Conservation (phyloP, 2,329 filamentous ascomycete genomes). For the Trichoderma oligosporum region DNA sequence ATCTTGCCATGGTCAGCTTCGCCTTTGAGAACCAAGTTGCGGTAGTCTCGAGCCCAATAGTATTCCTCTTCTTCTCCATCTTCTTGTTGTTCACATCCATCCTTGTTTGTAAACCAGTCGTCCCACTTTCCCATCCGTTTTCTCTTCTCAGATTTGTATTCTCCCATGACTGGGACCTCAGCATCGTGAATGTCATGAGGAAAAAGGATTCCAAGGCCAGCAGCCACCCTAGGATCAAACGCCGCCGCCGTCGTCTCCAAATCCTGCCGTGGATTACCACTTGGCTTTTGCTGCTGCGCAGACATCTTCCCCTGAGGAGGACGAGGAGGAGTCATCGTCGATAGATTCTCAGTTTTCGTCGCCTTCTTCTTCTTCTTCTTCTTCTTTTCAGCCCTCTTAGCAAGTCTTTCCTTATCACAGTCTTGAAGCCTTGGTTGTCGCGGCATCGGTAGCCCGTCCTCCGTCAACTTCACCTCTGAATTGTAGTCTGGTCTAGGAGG, state of each 20-base stretch:
- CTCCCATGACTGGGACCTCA: not conserved
- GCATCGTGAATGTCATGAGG: not conserved
- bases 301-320: not conserved
- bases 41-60: not conserved
- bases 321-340: too few relatives aligned
- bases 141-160: not conserved
- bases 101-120: not conserved
- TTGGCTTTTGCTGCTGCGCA: not conserved
- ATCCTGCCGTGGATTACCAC: too few relatives aligned
- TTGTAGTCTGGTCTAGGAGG: not conserved
- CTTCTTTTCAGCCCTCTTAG: not conserved
- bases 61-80: not conserved
- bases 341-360: too few relatives aligned
- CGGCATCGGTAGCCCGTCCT: constrained; percentile 10
- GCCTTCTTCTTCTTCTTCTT: not conserved
- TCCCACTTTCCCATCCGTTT: not conserved
- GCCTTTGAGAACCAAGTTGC: not conserved
- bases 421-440: not conserved
- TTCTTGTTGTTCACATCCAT: not conserved
- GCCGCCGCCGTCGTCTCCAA: not conserved
- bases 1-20: too few relatives aligned
- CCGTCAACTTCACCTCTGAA: not conserved
- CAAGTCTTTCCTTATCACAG: not conserved
- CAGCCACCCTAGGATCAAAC: not conserved
- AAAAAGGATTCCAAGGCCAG: not conserved